Conservation (phyloP, 345 rosid species). For the Eucalyptus rudis region DNA sequence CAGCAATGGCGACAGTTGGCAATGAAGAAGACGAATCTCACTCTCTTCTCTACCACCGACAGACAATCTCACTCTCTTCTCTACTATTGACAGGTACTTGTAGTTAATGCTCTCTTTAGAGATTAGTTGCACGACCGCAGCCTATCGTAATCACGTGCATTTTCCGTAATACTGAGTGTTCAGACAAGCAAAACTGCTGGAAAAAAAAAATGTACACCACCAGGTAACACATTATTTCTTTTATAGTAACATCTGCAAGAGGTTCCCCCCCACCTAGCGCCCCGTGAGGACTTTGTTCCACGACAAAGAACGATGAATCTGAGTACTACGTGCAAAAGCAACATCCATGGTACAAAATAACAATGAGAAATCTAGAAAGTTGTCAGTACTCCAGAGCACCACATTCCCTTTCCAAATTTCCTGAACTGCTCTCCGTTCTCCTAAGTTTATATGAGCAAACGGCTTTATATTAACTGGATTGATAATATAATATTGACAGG, state of each 20-base stretch:
- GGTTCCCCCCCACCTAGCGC: no score
- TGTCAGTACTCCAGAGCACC: neutral
- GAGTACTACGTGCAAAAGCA: neutral
- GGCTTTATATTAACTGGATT: neutral
- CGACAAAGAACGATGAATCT: neutral
- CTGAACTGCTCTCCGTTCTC: neutral
- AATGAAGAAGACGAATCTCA: neutral
- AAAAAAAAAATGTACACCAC: no score
- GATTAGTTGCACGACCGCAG: neutral
- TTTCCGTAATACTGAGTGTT: no score
- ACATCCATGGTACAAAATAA: neutral
- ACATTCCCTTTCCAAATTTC: neutral
- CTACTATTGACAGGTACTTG: neutral
- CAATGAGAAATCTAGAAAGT: neutral
- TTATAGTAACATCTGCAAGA: no score
- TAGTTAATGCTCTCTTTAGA: neutral
- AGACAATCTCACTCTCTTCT: neutral
- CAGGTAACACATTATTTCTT: no score
- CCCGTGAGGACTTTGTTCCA: neutral
- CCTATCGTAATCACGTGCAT: neutral
- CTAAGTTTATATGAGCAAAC: neutral
- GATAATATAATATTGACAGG: neutral
- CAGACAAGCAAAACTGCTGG: no score
- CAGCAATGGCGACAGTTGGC: neutral
- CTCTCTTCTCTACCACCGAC: neutral